phyloP scores from a whole-genome alignment of 2,329 filamentous ascomycete species.

The Cryphonectria naterciae region DNA sequence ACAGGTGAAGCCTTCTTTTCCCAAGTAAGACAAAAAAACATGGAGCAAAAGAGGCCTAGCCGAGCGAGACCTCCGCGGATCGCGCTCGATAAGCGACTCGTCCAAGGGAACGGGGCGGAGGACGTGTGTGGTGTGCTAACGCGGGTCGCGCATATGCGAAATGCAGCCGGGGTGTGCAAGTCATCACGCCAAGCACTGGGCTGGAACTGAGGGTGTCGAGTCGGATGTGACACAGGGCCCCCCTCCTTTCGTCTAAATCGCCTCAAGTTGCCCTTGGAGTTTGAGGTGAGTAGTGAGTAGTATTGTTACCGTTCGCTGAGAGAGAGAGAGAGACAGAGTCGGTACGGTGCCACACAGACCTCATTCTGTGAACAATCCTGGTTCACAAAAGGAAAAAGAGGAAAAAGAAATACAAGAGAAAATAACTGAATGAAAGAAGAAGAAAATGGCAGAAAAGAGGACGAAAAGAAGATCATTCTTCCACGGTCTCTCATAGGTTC shows the following conservation, averaged over 20 bases:
- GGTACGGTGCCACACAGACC: constrained; percentile 5
- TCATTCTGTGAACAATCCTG: constrained; percentile 15
- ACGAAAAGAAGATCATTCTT: background rate
- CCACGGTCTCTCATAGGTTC: constrained; percentile 16
- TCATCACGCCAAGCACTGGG: constrained; percentile 21
- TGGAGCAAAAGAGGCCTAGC: background rate
- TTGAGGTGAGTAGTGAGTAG: constrained; percentile 5
- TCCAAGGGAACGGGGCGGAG: background rate
- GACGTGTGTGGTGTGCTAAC: constrained; percentile 15
- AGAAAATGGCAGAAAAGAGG: too few species aligned
- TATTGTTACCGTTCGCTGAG: constrained; percentile 7
- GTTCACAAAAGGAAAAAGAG: constrained; percentile 11
- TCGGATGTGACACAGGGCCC: background rate
- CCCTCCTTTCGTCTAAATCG: constrained; percentile 17
- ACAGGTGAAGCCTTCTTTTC: constrained; percentile 6
- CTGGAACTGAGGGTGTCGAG: background rate
- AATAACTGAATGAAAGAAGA: background rate
- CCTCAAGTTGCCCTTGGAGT: constrained; percentile 15
- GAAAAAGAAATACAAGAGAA: background rate
- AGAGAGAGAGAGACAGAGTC: background rate
- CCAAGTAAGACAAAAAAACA: background rate
- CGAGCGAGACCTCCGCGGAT: constrained; percentile 23
- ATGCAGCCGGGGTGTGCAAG: constrained; percentile 24
- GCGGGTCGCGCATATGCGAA: constrained; percentile 25
- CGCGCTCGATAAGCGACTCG: constrained; percentile 29